Conservation (phyloP, 306 rosid species). For the Oemleria cerasiformis region DNA sequence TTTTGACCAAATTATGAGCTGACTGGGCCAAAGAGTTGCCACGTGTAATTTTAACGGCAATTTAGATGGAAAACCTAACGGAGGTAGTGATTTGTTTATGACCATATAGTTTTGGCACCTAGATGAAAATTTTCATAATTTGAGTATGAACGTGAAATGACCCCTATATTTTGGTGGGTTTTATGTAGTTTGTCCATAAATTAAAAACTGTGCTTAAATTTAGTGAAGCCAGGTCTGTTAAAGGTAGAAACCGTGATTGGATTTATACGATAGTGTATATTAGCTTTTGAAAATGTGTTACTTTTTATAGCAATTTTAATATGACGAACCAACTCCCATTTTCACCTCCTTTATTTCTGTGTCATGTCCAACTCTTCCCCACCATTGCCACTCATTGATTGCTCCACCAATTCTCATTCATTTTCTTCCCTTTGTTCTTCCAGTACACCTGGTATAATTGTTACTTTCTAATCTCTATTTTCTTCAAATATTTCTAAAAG, state of each 20-base stretch:
- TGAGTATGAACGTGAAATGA: too few species aligned
- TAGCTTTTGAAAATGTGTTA: conserved; percentile 12
- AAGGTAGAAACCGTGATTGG: conserved; percentile 14
- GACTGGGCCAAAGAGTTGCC: too few species aligned
- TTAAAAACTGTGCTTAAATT: background rate
- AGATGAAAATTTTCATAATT: too few species aligned
- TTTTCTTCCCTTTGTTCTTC: conserved; percentile 14
- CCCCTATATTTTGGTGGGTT: too few species aligned
- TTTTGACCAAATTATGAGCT: too few species aligned
- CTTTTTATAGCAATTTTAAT: conserved; percentile 28
- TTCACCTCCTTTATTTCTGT: conserved; percentile 27
- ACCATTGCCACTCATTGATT: conserved; percentile 16
- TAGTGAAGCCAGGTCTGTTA: conserved; percentile 27
- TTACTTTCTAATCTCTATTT: conserved; percentile 1
- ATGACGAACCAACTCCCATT: conserved; percentile 30
- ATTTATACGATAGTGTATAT: conserved; percentile 26
- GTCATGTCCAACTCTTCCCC: conserved; percentile 34
- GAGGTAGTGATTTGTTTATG: too few species aligned
- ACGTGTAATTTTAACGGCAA: too few species aligned
- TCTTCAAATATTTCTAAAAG: background rate
- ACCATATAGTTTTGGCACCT: too few species aligned
- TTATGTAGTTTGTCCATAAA: too few species aligned
- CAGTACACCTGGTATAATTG: conserved; percentile 30
- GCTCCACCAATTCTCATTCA: conserved; percentile 13
- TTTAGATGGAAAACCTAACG: too few species aligned